Conservation (phyloP, 2,329 filamentous ascomycete genomes). For the Aspergillus bombycis region DNA sequence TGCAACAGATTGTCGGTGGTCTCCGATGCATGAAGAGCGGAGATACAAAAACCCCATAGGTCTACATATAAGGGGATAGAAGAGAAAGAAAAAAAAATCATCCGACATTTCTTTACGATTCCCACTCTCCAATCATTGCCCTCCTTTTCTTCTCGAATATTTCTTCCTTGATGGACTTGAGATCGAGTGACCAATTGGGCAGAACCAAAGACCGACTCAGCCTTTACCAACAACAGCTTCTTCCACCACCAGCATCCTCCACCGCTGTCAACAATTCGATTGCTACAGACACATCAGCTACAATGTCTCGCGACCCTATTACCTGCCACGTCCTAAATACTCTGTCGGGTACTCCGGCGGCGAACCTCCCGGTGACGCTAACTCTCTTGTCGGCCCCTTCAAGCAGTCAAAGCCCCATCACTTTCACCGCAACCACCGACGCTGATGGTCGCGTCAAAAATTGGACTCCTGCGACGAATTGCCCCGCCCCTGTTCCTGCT, state of each 20-base stretch:
- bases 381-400: conserved; percentile 53
- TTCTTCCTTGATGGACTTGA: conserved; percentile 29
- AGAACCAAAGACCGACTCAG: conserved; percentile 36
- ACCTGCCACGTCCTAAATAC: conserved; percentile 57
- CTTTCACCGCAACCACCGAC: conserved; percentile 47
- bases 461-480: conserved; percentile 39
- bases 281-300: conserved; percentile 17
- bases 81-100: neutral
- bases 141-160: neutral
- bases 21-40: conserved; percentile 36
- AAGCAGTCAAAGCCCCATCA: conserved; percentile 28
- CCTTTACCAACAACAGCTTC: conserved; percentile 39
- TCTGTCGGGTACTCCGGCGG: conserved; percentile 48
- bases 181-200: conserved; percentile 21
- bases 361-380: conserved; percentile 53
- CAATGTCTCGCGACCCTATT: conserved; percentile 49
- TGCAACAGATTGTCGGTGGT: conserved; percentile 32
- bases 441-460: conserved; percentile 50
- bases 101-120: neutral
- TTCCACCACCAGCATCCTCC: conserved; percentile 9
- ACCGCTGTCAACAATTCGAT: conserved; percentile 14
- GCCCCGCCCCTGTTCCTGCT: conserved; percentile 27
- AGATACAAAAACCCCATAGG: conserved; percentile 23
- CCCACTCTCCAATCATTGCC: conserved; percentile 1
- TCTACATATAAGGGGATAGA: neutral